Evolutionary conservation across 169 alveolate species (phyloP), one percentile per base, ranked within the genome.

Genomic region (Cryptosporidium viatorum): DNA sequence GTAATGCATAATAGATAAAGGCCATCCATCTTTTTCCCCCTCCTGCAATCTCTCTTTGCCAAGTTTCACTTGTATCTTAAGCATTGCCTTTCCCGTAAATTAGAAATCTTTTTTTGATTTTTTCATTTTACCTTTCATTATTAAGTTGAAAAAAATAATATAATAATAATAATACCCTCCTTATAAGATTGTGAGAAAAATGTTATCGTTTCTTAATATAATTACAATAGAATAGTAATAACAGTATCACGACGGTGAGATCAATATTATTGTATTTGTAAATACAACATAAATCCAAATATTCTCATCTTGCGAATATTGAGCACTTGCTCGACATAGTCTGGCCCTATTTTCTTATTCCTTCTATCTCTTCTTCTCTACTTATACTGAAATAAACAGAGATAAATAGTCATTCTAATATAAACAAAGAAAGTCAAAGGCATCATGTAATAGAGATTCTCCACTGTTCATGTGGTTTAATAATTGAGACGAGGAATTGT

Each of bases 101-200:
- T 26, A 55, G 67, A n/a, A n/a, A 23, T 26, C 67, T 37, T 55
- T 23, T 26, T 26, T 55, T 55, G 67, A 8, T 55, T 55, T 21
- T 55, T 26, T 26, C 67, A 21, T 23, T 26, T 21, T 55, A 26
- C 37, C 9, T 26, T 55, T 55, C 35, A 55, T n/a, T 55, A 21
- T 48, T 14, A 48, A 55, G 67, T 23, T 55, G 29, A 9, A 55
- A 55, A 41, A 55, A 55, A 55, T 55, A 5, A 55, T 55, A 55
- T 55, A 55, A 55, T 55, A 55, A 10, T 52, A 12, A 12, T 62
- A 41, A 41, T 41, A 41, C 48, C 71, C 18, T 33, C 71, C 71
- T 33, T 33, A 65, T 65, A 65, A 65, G 71, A 65, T 65, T 23
- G 26, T 65, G 23, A 29, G 23, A 65, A 65, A n/a, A 59, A 9